Base-by-base conservation (phyloP, 305 asterid genomes). In the Fraxinus baroniana region DNA sequence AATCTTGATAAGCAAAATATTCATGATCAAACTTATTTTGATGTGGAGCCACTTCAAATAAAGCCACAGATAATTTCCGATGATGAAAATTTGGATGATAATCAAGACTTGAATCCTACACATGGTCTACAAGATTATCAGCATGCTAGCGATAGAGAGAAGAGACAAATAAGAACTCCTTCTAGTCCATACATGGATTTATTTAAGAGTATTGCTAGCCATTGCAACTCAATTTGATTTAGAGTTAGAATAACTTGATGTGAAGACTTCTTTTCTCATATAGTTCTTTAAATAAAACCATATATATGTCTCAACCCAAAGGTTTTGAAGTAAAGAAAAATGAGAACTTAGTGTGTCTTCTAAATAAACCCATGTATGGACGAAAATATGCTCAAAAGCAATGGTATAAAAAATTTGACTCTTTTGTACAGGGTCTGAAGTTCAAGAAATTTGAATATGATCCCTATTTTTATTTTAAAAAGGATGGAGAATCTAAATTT, bases 321-420 rank as follows among this genome's bases (percentile, higher is more conserved):
- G 5, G 55, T 3, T 46, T 46, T 13, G 55, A 10, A 10, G n/a
- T 12, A 12, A 46, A 13, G n/a, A 46, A 3, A 13, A 12, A 44
- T 0, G n/a, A 13, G 3, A 3, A 46, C n/a, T 46, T 12, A 0
- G n/a, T 44, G 0, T 44, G 55, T 12, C 0, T 44, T 3, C 17
- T 44, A 1, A 44, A 44, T 10, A 44, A 44, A 10, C 12, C 5
- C 1, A 0, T 44, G 55, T 10, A 44, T 44, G 55, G 55, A 1
- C 0, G 2, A 32, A 3, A 44, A 44, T 3, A 0, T 0, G 15
- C 1, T 1, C 4, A 1, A 9, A 41, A 0, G 15, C 0, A 41
- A 41, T 41, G 55, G 0, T 44, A 44, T 44, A 44, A 44, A 3
- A 44, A n/a, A 44, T 44, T 44, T 44, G 17, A 3, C 15, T 2